A percentile compares a stretch with the other conserved stretches of the same genome.
phyloP scores from a whole-genome alignment of 306 rosid genomes.

The Vigna nakashimae region DNA sequence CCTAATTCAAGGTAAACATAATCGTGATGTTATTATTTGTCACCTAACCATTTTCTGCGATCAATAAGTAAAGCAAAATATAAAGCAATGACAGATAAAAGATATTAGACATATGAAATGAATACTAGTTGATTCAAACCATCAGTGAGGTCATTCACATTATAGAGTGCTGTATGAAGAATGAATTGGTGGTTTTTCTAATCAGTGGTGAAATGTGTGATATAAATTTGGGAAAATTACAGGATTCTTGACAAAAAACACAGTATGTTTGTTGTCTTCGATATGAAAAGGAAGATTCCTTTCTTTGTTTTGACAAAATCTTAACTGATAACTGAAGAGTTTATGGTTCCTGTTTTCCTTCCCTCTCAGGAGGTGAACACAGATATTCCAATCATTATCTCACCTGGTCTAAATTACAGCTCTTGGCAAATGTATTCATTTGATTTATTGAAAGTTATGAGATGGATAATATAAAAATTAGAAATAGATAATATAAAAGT shows the following conservation, averaged over 20 bases:
- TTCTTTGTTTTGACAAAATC: neutral
- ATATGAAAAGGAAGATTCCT: neutral
- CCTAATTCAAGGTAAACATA: constrained; percentile 66
- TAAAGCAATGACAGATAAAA: neutral
- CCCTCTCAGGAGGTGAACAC: neutral
- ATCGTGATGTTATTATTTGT: constrained; percentile 1
- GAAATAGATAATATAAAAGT: neutral
- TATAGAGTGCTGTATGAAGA: neutral
- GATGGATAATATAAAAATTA: neutral
- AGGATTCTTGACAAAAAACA: neutral
- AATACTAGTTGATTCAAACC: neutral
- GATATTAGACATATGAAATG: constrained; percentile 1
- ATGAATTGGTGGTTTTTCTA: neutral
- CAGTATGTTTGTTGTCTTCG: neutral
- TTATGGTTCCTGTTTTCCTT: neutral
- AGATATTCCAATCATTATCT: neutral
- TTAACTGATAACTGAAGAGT: neutral
- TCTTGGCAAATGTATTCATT: neutral
- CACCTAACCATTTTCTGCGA: neutral
- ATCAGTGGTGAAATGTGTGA: neutral
- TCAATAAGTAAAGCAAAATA: neutral
- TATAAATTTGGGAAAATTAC: neutral
- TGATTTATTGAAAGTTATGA: neutral
- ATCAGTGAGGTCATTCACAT: neutral
- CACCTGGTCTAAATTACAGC: neutral